Evolutionary conservation across 1,284 basidiomycete species (phyloP), one percentile per base, ranked within the genome.

Genomic region (Schizophyllum amplum): DNA sequence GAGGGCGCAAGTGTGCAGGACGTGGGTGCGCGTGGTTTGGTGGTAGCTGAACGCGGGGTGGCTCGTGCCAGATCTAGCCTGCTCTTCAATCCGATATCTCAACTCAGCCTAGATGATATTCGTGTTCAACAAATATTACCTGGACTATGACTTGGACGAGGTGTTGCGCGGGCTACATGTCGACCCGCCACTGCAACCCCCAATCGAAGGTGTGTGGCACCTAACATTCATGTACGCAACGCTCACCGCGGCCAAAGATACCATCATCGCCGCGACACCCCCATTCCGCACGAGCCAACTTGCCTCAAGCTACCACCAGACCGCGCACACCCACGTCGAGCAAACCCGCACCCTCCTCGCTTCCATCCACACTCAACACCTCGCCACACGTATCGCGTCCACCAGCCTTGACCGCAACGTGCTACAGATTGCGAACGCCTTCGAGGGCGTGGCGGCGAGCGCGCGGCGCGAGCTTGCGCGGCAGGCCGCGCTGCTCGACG

Each of bases 81-180:
- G 15, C 22, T 4, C 24, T 26, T 24, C 17, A n/a, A 13, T 7
- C 25, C 24, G 52, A 47, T 59, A 61, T 27, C 24, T 53, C 33
- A 25, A 51, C 55, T 58, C 33, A 55, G 25, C 3, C 49, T 58
- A 88, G 86, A 78, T 81, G 7, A 86, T 91, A 60, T 91, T 81
- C 64, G 84, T 90, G 4, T 91, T 88, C 71, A 91, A 90, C 71
- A 89, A 88, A 65, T 74, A 79, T 62, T 87, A 87, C 63, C 75
- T 91, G 47, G 86, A 88, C 59, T 73, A 81, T 52, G 83, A 86
- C 55, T 55, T 87, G 27, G 78, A 84, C 2, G 77, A 85, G 49
- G 82, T 87, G 24, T 68, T 90, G 5, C 73, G 69, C 20, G 76
- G 80, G 51, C 75, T 90, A 11, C 75, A 69, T n/a, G 71, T 81